Evolutionary conservation across 345 rosid species (phyloP).

Genomic region (Cardamine chenopodiifolia): DNA sequence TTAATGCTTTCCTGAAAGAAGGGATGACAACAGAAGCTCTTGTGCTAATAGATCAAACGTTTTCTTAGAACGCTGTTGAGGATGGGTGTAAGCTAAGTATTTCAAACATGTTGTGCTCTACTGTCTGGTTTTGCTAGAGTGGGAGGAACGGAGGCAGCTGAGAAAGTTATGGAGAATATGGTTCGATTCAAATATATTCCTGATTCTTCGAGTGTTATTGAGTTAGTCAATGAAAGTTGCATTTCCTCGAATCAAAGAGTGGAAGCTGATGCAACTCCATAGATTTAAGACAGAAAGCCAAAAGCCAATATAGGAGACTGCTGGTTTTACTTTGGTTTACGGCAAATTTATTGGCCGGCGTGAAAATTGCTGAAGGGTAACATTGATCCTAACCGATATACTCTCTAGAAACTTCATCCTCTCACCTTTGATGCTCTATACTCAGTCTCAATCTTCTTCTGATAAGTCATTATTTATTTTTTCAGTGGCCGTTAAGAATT

Average conservation of each 20-base stretch:
- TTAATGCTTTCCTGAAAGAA: constrained; percentile 56
- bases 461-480: constrained; percentile 3
- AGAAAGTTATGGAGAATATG: constrained; percentile 54
- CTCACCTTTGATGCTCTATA: constrained; percentile 1
- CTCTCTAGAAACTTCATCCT: not conserved
- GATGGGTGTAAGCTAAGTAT: constrained; percentile 53
- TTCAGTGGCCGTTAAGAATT: not conserved
- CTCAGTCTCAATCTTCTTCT: constrained; percentile 10
- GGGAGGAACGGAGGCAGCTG: constrained; percentile 55
- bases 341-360: not conserved
- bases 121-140: constrained; percentile 52
- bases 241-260: constrained; percentile 29
- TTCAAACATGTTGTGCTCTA: constrained; percentile 52
- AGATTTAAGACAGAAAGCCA: constrained; percentile 9
- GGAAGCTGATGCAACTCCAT: constrained; percentile 38
- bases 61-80: constrained; percentile 48
- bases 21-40: constrained; percentile 53
- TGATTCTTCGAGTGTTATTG: constrained; percentile 43
- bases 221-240: constrained; percentile 31
- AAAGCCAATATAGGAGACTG: not conserved
- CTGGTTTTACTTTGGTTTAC: constrained; percentile 8
- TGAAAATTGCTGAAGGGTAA: constrained; percentile 12
- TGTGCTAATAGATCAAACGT: constrained; percentile 54
- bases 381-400: not conserved
- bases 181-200: constrained; percentile 56